Percentiles rank a stretch among this genome's conserved stretches.
Evolutionary conservation across 768 basidiomycete species (phyloP).

Genomic region (Xerocomellus chrysenteron): DNA sequence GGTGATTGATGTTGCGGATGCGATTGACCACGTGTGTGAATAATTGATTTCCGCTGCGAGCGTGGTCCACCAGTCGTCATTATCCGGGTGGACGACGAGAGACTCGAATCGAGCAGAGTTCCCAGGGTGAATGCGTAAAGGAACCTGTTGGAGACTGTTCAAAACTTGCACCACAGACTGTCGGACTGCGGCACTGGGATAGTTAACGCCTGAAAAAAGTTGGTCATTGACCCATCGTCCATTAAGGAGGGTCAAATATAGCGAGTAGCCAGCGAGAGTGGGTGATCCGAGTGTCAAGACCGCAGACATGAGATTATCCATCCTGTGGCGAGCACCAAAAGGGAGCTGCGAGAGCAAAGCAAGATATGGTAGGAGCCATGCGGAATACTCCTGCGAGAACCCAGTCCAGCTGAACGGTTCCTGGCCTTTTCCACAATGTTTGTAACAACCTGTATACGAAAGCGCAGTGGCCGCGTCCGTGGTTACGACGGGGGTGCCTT

Average conservation of each 20-base stretch:
- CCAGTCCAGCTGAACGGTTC: constrained; percentile 20
- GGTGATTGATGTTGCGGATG: constrained; percentile 38
- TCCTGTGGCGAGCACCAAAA: constrained; percentile 39
- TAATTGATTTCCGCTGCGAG: constrained; percentile 36
- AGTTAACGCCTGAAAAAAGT: constrained; percentile 30
- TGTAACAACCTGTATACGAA: constrained; percentile 2
- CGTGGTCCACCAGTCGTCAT: constrained; percentile 43
- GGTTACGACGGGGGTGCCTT: background rate
- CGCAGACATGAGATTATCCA: constrained; percentile 44
- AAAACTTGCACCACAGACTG: constrained; percentile 33
- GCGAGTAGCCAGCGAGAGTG: constrained; percentile 44
- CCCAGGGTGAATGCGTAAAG: constrained; percentile 33
- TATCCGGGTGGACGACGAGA: constrained; percentile 41
- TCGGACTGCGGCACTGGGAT: constrained; percentile 15
- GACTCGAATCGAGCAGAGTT: constrained; percentile 35
- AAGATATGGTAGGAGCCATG: constrained; percentile 51
- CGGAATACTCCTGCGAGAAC: constrained; percentile 37
- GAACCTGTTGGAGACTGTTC: constrained; percentile 42
- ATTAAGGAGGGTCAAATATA: constrained; percentile 44
- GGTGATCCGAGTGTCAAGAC: constrained; percentile 47
- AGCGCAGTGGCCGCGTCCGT: constrained; percentile 7
- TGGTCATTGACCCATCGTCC: constrained; percentile 40
- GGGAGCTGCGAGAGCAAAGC: constrained; percentile 51
- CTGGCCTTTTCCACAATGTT: constrained; percentile 9
- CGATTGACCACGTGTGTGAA: constrained; percentile 40